Base-by-base conservation (phyloP, 352 stramenopile genomes). In the Phytophthora citricola region DNA sequence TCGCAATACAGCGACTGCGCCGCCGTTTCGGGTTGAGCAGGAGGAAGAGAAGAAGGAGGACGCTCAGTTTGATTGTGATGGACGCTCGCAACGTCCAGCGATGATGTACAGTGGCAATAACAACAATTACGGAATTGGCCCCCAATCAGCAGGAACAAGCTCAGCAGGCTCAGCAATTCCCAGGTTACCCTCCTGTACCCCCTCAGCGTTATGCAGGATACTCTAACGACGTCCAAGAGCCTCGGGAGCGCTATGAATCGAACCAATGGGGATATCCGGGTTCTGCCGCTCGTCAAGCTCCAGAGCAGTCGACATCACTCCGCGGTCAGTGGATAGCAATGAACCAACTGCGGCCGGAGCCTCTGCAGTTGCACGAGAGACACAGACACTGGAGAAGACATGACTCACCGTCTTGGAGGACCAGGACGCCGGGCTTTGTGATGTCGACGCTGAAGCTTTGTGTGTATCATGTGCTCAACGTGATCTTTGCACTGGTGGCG, bases 401-500 rank as follows among this genome's bases (percentile, higher is more conserved):
- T 9, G 22, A 12, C 7, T n/a, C 26, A 2, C 45, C 47, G 5
- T 41, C 45, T 5, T 43, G 17, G 24, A 17, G 44, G n/a, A 27
- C 15, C 27, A 52, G 48, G 22, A 52, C 41, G 14, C 38, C 60
- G 3, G 52, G 55, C 0, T 76, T 76, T 46, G 20, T 78, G 6
- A 51, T 66, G 32, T 74, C 74, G 22, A 79, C 78, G 22, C 48
- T 83, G 36, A 78, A 67, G 26, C 74, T 93, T 1, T 66, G 75
- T 27, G 26, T 90, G 26, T 90, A 90, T 44, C 81, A 88, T 56
- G 54, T 83, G 4, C 46, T 87, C 24, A 92, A 90, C 48, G 66
- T 79, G 17, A 58, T 88, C 9, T 71, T 93, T 20, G 81, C 78
- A 11, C 76, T 90, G 38, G 62, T 65, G 11, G 73, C 63, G 10